These are phyloP conservation scores for Mimosa pudica DNA, from an alignment of 306 rosid species.

Conservation along the genomic window DNA sequence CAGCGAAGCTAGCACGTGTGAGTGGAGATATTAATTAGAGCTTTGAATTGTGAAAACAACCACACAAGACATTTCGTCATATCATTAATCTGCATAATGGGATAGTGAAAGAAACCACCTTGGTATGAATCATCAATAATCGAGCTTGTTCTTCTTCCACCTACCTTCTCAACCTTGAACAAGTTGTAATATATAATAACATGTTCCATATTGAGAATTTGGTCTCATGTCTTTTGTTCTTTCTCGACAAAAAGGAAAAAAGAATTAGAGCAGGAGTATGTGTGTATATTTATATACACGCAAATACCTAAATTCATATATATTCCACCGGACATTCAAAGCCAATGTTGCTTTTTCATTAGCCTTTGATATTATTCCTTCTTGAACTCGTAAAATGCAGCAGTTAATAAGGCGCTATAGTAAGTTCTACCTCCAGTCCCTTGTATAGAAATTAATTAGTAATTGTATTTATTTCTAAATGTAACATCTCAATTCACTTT, in stretches of 20 bases:
- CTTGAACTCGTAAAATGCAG: background rate
- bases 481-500: no score
- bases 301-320: conserved; percentile 6
- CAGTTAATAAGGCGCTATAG: no score
- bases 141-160: conserved; percentile 11
- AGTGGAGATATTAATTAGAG: conserved; percentile 5
- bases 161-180: background rate
- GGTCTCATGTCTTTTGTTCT: conserved; percentile 1
- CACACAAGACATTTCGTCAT: conserved; percentile 42
- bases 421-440: no score
- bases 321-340: background rate
- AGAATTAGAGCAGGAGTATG: background rate
- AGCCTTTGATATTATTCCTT: background rate
- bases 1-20: conserved; percentile 37
- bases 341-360: background rate
- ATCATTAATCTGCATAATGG: conserved; percentile 33
- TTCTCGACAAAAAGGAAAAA: conserved; percentile 5
- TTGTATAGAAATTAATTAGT: no score
- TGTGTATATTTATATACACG: background rate
- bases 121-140: conserved; percentile 22
- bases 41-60: conserved; percentile 40
- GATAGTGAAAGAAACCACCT: conserved; percentile 26
- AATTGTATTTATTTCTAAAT: no score
- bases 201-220: conserved; percentile 27
- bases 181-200: conserved; percentile 8